Evolutionary conservation across 805 yeast species (phyloP).

Genomic region (Myxozyma udenii): DNA sequence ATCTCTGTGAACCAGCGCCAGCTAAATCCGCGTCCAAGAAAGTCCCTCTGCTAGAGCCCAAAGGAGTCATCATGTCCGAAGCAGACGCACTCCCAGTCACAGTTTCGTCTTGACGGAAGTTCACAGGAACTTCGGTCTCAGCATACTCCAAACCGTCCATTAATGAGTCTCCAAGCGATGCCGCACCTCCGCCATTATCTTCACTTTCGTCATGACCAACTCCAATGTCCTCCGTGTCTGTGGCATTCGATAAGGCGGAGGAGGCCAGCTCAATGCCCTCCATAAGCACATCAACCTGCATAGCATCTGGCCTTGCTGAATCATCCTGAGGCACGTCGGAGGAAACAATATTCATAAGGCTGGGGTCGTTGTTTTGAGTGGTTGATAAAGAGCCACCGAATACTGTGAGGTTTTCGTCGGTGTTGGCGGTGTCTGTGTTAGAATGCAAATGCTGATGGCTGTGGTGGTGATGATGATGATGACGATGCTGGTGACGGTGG

Average conservation of each 20-base stretch:
- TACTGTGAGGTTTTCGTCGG: background rate
- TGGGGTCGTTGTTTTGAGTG: background rate
- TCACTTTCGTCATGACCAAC: background rate
- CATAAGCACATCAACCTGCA: slow-evolving; percentile 4
- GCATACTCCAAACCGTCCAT: background rate
- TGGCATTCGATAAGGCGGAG: background rate
- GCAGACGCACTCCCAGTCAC: background rate
- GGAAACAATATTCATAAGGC: too few species aligned
- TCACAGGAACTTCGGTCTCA: background rate
- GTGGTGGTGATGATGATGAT: slow-evolving; percentile 25
- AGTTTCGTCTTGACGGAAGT: background rate
- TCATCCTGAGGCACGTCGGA: background rate
- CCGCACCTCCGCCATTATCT: background rate
- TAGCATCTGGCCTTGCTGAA: background rate
- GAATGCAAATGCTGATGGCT: slow-evolving; percentile 21
- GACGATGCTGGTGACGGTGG: slow-evolving; percentile 19
- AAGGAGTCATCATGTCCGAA: too few species aligned
- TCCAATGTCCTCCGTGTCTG: background rate
- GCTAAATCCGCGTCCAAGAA: too few species aligned
- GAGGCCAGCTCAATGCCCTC: slow-evolving; percentile 1
- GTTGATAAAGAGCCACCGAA: background rate
- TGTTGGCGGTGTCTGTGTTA: slow-evolving; percentile 6
- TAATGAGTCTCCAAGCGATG: background rate
- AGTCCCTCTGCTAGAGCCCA: too few species aligned
- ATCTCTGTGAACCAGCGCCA: background rate